phyloP scores from a whole-genome alignment of 2,329 filamentous ascomycete species.

The Aspergillus fijiensis region DNA sequence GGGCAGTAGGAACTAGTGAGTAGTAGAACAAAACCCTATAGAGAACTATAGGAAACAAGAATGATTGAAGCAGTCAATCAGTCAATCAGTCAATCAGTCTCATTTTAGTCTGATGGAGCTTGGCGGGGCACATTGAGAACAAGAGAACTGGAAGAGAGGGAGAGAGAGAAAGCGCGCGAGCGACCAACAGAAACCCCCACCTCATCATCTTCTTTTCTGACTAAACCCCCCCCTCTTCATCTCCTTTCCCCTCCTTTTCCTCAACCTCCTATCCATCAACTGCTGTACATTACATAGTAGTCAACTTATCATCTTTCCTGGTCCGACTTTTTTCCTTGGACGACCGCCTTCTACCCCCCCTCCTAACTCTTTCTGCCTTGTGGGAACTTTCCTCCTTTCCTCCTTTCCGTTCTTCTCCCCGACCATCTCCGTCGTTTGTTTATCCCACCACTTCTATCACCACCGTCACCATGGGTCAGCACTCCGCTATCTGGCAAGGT shows the following conservation, averaged over 20 bases:
- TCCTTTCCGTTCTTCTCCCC: slow-evolving; percentile 9
- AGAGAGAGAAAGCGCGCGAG: too few relatives aligned
- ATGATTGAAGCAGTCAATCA: background rate
- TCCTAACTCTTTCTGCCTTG: slow-evolving; percentile 3
- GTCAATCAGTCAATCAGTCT: background rate
- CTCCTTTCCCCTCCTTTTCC: background rate
- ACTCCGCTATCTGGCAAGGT: slow-evolving; percentile 41
- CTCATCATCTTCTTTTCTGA: background rate
- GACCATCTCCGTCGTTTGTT: slow-evolving; percentile 17
- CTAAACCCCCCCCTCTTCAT: slow-evolving; percentile 8
- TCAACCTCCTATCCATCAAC: background rate
- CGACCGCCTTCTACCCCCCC: slow-evolving; percentile 3
- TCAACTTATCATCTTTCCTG: background rate
- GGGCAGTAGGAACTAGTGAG: background rate
- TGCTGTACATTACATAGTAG: background rate
- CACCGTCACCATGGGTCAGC: slow-evolving; percentile 34
- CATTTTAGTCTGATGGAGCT: background rate
- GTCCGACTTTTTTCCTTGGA: background rate
- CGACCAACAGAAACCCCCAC: background rate
- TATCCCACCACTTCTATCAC: slow-evolving; percentile 24
- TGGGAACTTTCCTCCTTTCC: slow-evolving; percentile 8
- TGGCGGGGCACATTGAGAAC: background rate
- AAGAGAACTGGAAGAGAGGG: background rate
- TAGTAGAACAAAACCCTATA: background rate
- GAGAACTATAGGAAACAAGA: background rate